These are phyloP conservation scores for Neostapfia colusana DNA, from an alignment of 176 grass and related monocot species.

Conservation along the genomic window DNA sequence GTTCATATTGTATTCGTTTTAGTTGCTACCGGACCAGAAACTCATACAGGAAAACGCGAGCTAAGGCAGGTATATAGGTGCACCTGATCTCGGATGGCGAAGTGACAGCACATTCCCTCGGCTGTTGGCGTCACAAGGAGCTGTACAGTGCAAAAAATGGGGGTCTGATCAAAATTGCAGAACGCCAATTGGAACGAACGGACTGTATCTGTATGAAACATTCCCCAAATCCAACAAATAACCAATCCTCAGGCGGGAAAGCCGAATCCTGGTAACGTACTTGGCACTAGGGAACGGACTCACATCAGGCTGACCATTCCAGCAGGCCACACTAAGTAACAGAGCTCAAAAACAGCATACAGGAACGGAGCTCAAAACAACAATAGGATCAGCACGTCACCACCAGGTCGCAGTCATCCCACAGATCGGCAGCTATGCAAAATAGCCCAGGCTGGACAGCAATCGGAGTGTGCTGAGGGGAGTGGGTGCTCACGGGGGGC, in stretches of 20 bases:
- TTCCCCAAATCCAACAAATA: background rate
- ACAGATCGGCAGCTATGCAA: background rate
- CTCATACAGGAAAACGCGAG: background rate
- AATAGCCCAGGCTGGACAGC: background rate
- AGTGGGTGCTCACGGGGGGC: slow-evolving; percentile 34
- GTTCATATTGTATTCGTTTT: background rate
- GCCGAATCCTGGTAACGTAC: background rate
- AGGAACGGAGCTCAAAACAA: background rate
- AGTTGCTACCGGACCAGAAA: background rate
- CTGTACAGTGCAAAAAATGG: slow-evolving; percentile 32
- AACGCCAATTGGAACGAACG: background rate
- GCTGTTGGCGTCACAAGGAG: slow-evolving; percentile 38
- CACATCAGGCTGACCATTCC: background rate
- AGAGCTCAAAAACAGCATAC: background rate
- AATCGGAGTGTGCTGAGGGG: background rate
- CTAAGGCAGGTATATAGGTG: background rate
- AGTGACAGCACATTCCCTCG: slow-evolving; percentile 62
- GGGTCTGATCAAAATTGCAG: background rate
- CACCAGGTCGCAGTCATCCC: background rate
- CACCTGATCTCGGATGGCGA: slow-evolving; percentile 87
- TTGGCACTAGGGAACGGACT: background rate
- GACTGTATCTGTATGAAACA: background rate
- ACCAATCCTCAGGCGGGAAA: background rate
- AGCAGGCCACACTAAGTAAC: background rate
- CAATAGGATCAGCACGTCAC: background rate